Evolutionary conservation across 768 basidiomycete species (phyloP).

Genomic region (Amanita exitialis): DNA sequence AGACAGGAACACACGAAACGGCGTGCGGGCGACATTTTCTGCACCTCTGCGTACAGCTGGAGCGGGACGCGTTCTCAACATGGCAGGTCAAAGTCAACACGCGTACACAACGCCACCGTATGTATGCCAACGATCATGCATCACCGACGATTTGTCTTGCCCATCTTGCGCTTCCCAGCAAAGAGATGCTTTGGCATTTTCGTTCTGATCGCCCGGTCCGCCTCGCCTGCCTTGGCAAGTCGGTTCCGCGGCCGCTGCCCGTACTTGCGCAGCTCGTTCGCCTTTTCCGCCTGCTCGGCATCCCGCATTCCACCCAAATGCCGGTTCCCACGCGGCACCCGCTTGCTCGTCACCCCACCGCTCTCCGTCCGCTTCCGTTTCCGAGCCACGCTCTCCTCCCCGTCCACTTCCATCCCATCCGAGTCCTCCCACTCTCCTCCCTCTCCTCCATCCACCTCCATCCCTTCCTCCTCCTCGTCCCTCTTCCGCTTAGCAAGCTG

Average conservation of each 20-base stretch:
- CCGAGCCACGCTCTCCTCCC: constrained; percentile 35
- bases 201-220: constrained; percentile 68
- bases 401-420: constrained; percentile 43
- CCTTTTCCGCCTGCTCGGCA: constrained; percentile 69
- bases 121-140: too few relatives aligned
- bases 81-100: neutral
- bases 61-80: neutral
- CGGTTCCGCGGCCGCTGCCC: constrained; percentile 82
- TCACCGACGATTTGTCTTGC: constrained; percentile 75
- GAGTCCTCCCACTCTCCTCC: constrained; percentile 37
- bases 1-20: neutral
- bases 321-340: constrained; percentile 62
- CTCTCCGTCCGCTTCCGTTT: constrained; percentile 58
- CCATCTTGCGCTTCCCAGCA: constrained; percentile 74
- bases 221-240: constrained; percentile 86
- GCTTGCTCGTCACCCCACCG: constrained; percentile 41
- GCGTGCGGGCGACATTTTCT: neutral
- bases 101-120: neutral
- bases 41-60: neutral
- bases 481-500: constrained; percentile 65
- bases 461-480: constrained; percentile 41
- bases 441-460: constrained; percentile 46
- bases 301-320: constrained; percentile 74
- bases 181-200: constrained; percentile 91
- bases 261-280: constrained; percentile 75